Evolutionary conservation across 2,329 filamentous ascomycete species (phyloP).

Genomic region (Colletotrichum karsti): DNA sequence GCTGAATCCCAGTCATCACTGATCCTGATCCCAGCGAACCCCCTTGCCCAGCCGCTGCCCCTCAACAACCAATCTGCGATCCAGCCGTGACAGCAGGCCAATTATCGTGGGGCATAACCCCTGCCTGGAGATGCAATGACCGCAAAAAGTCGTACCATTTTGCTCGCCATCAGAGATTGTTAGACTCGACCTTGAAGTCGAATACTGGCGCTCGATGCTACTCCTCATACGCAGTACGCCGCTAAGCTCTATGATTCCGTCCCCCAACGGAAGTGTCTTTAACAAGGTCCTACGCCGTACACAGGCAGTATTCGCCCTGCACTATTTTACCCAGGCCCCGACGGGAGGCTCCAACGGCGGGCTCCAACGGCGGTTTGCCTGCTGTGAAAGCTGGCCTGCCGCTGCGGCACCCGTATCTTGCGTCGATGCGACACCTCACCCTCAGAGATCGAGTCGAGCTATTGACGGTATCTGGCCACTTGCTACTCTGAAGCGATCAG

Average conservation of each 20-base stretch:
- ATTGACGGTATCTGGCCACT: not conserved
- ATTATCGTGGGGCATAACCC: conserved; percentile 28
- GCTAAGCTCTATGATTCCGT: not conserved
- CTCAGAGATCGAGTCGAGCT: no score
- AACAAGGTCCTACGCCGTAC: no score
- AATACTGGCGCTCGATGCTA: conserved; percentile 24
- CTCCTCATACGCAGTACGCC: conserved; percentile 1
- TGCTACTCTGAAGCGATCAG: not conserved
- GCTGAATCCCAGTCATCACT: not conserved
- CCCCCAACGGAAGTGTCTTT: no score
- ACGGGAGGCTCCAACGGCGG: no score
- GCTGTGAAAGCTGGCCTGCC: no score
- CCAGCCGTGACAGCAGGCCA: conserved; percentile 31
- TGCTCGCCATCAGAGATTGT: conserved; percentile 30
- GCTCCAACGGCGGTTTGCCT: no score
- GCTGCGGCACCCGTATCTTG: not conserved
- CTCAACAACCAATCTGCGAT: conserved; percentile 32
- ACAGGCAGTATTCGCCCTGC: no score
- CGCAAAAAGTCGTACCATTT: conserved; percentile 34
- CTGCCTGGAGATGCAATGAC: conserved; percentile 26
- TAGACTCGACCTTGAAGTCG: conserved; percentile 4
- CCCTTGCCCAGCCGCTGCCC: conserved; percentile 24
- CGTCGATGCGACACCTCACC: no score
- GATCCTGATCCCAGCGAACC: conserved; percentile 9
- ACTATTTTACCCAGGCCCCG: no score